These are phyloP conservation scores for Colletotrichum nymphaeae DNA, from an alignment of 2,329 filamentous ascomycete species.

Conservation along the genomic window DNA sequence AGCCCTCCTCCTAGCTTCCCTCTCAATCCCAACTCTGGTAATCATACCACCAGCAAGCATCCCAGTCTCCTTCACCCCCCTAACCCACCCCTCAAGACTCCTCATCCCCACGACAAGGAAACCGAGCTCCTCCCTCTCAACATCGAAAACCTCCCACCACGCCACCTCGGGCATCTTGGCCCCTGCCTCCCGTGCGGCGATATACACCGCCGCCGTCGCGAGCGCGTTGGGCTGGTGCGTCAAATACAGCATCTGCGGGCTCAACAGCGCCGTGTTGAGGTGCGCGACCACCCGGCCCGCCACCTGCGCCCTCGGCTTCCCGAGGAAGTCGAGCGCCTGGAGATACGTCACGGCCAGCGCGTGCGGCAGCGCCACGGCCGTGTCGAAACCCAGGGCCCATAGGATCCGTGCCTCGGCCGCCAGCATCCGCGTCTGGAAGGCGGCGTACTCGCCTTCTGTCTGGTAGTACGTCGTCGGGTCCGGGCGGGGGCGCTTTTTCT, in stretches of 20 bases:
- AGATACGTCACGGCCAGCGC: slow-evolving; percentile 91
- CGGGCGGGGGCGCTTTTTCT: slow-evolving; percentile 41
- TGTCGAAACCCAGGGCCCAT: slow-evolving; percentile 78
- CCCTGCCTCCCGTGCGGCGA: slow-evolving; percentile 81
- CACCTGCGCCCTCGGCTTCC: slow-evolving; percentile 60
- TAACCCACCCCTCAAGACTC: slow-evolving; percentile 79
- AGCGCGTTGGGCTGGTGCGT: slow-evolving; percentile 91
- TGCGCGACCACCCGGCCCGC: slow-evolving; percentile 77
- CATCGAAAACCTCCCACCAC: slow-evolving; percentile 99
- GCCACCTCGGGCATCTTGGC: slow-evolving; percentile 84
- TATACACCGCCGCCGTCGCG: slow-evolving; percentile 89
- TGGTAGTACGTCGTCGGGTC: slow-evolving; percentile 73
- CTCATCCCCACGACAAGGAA: slow-evolving; percentile 89
- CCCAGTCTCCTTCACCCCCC: slow-evolving; percentile 65
- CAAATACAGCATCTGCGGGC: slow-evolving; percentile 88
- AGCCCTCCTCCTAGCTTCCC: slow-evolving; percentile 68
- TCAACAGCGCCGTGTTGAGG: slow-evolving; percentile 87
- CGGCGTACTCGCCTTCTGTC: slow-evolving; percentile 77
- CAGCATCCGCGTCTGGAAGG: slow-evolving; percentile 73
- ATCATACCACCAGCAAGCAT: slow-evolving; percentile 64
- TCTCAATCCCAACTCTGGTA: slow-evolving; percentile 67
- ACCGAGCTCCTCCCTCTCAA: slow-evolving; percentile 92
- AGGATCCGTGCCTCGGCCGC: slow-evolving; percentile 83
- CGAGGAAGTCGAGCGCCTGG: slow-evolving; percentile 82
- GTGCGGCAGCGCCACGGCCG: slow-evolving; percentile 87